Conservation (phyloP, 78 protist species). For the Salpingoeca rosetta region DNA sequence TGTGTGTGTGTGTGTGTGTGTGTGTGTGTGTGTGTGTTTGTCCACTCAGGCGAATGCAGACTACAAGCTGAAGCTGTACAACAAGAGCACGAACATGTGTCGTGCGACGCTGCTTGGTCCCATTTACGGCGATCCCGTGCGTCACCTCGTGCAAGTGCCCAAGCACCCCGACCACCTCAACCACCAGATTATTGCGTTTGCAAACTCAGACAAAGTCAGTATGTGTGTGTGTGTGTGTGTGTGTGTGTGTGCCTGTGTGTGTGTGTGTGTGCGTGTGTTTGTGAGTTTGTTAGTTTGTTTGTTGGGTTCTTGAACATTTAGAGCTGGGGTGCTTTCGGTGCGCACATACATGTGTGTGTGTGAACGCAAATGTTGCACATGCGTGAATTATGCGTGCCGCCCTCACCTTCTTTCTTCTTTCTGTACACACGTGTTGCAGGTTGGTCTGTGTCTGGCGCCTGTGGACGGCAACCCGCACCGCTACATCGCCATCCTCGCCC, state of each 20-base stretch:
- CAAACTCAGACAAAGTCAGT: neutral
- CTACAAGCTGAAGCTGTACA: neutral
- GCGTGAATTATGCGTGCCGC: too few relatives aligned
- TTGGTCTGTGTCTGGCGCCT: slow-evolving; percentile 38
- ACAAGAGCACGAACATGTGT: neutral
- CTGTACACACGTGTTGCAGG: too few relatives aligned
- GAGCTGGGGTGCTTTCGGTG: too few relatives aligned
- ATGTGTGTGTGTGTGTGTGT: neutral
- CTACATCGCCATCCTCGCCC: slow-evolving; percentile 50
- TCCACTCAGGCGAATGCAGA: neutral
- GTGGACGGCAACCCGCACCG: slow-evolving; percentile 46
- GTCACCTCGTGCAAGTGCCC: neutral
- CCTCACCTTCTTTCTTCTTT: too few relatives aligned
- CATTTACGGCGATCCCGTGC: neutral
- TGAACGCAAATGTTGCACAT: too few relatives aligned
- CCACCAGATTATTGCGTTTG: neutral
- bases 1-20: too few relatives aligned
- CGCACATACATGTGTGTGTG: too few relatives aligned
- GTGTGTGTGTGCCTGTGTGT: neutral
- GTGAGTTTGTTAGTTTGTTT: neutral
- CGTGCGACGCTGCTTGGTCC: neutral
- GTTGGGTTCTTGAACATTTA: too few relatives aligned
- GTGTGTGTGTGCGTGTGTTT: neutral
- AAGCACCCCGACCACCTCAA: neutral
- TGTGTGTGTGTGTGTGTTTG: too few relatives aligned